Percentiles rank a stretch among this genome's conserved stretches.
Conservation (phyloP, 2,329 filamentous ascomycete genomes). For the Scopulariopsis brevicaulis region DNA sequence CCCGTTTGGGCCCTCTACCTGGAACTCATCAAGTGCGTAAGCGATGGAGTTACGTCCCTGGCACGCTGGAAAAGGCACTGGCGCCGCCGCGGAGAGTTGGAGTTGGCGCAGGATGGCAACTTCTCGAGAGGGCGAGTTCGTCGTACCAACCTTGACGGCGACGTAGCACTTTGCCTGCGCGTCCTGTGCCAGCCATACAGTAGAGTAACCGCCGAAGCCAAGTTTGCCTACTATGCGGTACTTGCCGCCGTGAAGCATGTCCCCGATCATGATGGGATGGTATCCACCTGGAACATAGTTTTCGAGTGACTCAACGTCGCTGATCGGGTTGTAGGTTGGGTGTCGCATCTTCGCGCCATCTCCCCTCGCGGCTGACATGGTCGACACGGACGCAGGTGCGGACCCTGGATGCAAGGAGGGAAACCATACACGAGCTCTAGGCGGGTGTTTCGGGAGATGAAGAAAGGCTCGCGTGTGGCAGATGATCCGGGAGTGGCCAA, state of each 20-base stretch:
- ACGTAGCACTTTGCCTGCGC: slow-evolving; percentile 5
- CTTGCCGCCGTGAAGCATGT: slow-evolving; percentile 18
- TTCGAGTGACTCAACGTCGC: not conserved
- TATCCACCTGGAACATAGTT: slow-evolving; percentile 15
- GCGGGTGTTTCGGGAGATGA: not conserved
- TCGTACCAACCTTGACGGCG: slow-evolving; percentile 6
- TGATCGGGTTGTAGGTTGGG: not conserved
- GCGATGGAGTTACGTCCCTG: not conserved
- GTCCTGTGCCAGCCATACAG: slow-evolving; percentile 23
- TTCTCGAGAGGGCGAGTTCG: not conserved
- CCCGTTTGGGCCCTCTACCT: slow-evolving; percentile 15
- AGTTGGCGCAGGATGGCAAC: not conserved
- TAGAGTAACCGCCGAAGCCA: slow-evolving; percentile 24
- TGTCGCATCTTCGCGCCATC: not conserved
- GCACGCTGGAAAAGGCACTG: not conserved
- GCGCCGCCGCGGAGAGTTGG: slow-evolving; percentile 1
- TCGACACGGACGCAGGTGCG: not conserved
- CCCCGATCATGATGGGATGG: slow-evolving; percentile 20
- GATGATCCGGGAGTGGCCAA: not conserved
- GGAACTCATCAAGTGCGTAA: slow-evolving; percentile 13
- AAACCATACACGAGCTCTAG: not conserved
- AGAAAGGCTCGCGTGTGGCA: not conserved
- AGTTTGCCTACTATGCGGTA: slow-evolving; percentile 25
- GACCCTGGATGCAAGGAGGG: not conserved
- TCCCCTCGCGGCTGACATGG: not conserved